These are phyloP conservation scores for Neurospora sp. DNA, from an alignment of 495 filamentous ascomycete genomes.

Conservation along the genomic window DNA sequence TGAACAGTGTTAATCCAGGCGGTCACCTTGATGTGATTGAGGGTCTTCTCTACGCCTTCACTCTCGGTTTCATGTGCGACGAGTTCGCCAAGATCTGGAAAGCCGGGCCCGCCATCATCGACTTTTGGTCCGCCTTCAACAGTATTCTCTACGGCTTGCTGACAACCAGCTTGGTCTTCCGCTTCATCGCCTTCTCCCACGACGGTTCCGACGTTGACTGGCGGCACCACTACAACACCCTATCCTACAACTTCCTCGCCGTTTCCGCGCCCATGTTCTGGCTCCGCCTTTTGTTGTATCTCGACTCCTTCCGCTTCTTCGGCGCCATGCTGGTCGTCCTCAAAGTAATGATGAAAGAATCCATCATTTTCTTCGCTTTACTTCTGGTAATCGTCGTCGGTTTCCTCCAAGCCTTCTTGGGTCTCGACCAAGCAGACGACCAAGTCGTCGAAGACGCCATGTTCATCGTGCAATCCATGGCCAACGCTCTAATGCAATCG, in stretches of 20 bases:
- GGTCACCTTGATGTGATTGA: slow-evolving; percentile 82
- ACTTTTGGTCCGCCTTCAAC: slow-evolving; percentile 97
- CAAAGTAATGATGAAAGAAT: slow-evolving; percentile 99
- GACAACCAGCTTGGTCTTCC: slow-evolving; percentile 61
- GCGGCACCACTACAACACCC: slow-evolving; percentile 59
- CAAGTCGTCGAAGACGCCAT: slow-evolving; percentile 45
- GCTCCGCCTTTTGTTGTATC: slow-evolving; percentile 83
- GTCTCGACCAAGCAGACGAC: slow-evolving; percentile 74
- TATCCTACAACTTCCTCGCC: slow-evolving; percentile 87
- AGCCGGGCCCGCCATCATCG: slow-evolving; percentile 75
- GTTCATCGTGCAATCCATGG: slow-evolving; percentile 84
- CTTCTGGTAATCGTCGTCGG: slow-evolving; percentile 76
- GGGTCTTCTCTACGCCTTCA: slow-evolving; percentile 79
- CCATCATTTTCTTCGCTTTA: slow-evolving; percentile 94
- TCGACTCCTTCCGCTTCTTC: slow-evolving; percentile 92
- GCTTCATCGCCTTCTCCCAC: slow-evolving; percentile 67
- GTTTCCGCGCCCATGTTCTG: slow-evolving; percentile 96
- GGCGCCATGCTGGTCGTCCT: slow-evolving; percentile 95
- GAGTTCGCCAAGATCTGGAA: slow-evolving; percentile 86
- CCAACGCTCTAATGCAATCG: slow-evolving; percentile 77
- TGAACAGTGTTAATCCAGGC: slow-evolving; percentile 74
- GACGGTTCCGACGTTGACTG: slow-evolving; percentile 32
- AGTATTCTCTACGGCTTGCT: slow-evolving; percentile 68
- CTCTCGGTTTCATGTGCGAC: slow-evolving; percentile 84
- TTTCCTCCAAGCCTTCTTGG: slow-evolving; percentile 92